Percentiles rank a stretch among this genome's conserved stretches.
phyloP scores from a whole-genome alignment of 2,329 filamentous ascomycete genomes.

The Trichoderma koningii region DNA sequence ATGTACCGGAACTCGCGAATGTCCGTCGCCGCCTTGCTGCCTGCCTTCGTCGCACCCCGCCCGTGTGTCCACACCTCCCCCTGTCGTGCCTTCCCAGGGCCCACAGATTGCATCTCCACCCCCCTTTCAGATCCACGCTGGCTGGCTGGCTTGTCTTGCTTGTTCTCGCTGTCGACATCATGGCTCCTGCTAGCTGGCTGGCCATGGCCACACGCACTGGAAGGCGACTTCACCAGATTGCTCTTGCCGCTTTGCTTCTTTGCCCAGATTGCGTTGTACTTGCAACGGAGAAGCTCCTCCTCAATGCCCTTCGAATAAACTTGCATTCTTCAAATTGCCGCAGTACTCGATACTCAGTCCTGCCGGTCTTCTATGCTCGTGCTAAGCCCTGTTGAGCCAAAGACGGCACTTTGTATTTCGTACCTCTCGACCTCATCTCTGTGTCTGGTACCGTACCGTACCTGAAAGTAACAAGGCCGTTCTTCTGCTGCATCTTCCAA shows the following conservation, averaged over 20 bases:
- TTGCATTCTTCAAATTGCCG: no score
- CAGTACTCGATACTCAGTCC: no score
- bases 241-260: no score
- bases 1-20: no score
- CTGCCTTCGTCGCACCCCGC: slow-evolving; percentile 13
- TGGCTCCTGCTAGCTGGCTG: slow-evolving; percentile 21
- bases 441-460: neutral
- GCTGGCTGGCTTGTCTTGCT: slow-evolving; percentile 7
- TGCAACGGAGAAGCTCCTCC: no score
- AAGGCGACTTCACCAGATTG: no score
- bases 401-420: neutral
- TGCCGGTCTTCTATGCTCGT: no score
- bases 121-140: slow-evolving; percentile 29
- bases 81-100: slow-evolving; percentile 23
- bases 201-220: neutral
- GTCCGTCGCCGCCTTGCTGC: neutral
- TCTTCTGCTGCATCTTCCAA: neutral
- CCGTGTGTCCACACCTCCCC: slow-evolving; percentile 16
- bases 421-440: neutral
- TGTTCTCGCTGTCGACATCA: slow-evolving; percentile 28
- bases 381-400: neutral
- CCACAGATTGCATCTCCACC: slow-evolving; percentile 29
- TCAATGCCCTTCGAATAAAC: no score
- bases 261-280: no score
- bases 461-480: neutral